These are phyloP conservation scores for Yamagishiella unicocca DNA, from an alignment of 139 green algal genomes.

Conservation along the genomic window DNA sequence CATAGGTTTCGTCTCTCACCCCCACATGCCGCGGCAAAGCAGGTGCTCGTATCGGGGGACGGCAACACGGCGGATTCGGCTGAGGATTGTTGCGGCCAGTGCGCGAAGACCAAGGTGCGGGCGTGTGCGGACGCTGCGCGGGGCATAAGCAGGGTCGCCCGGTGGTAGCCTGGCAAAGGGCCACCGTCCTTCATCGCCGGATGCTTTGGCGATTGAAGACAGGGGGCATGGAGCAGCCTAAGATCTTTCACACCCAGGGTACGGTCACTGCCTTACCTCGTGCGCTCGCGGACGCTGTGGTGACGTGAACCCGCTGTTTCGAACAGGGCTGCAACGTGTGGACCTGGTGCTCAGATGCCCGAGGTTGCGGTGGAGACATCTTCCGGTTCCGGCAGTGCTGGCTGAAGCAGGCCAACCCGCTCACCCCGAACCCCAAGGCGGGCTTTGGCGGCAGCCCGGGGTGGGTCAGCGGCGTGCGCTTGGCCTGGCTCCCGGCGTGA, in stretches of 20 bases:
- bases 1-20: background rate
- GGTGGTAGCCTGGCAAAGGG: background rate
- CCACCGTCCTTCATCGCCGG: background rate
- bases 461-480: slow-evolving; percentile 28
- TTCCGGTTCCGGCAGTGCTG: slow-evolving; percentile 43
- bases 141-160: background rate
- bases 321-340: slow-evolving; percentile 25
- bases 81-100: slow-evolving; percentile 23
- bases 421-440: slow-evolving; percentile 14
- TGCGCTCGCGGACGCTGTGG: background rate
- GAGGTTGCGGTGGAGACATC: background rate
- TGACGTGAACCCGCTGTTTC: background rate
- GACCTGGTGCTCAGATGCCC: slow-evolving; percentile 20
- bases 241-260: background rate
- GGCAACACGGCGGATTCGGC: background rate
- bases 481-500: slow-evolving; percentile 6
- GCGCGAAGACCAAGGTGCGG: slow-evolving; percentile 12
- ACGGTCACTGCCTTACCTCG: background rate
- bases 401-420: slow-evolving; percentile 37
- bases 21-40: background rate
- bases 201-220: background rate
- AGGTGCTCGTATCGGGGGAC: slow-evolving; percentile 5
- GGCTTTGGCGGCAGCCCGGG: slow-evolving; percentile 9
- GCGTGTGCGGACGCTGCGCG: background rate
- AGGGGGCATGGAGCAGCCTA: background rate